Evolutionary conservation across 495 filamentous ascomycete species (phyloP).

Genomic region (Tetracladium marchalianum): DNA sequence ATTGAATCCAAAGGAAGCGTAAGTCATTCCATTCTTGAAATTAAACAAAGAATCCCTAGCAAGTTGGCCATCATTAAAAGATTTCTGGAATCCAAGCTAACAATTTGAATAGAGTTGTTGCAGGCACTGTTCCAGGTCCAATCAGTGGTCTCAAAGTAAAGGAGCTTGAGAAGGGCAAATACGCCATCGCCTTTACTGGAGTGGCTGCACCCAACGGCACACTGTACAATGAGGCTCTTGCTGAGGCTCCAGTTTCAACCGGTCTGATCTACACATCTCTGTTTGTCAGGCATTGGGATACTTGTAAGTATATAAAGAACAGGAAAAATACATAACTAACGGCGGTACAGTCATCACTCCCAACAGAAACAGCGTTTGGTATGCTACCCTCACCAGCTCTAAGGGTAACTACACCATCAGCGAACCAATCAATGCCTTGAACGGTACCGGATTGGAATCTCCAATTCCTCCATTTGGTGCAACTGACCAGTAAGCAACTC

Average conservation of each 20-base stretch:
- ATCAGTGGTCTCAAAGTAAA: constrained; percentile 66
- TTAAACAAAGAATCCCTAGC: not conserved
- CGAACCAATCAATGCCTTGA: constrained; percentile 47
- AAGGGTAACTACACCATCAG: constrained; percentile 27
- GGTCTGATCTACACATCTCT: constrained; percentile 57
- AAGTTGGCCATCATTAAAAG: not conserved
- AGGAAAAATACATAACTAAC: not conserved
- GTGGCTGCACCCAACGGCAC: constrained; percentile 48
- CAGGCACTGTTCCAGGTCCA: constrained; percentile 50
- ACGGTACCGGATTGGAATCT: constrained; percentile 19
- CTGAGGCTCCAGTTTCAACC: constrained; percentile 39
- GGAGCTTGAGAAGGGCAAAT: constrained; percentile 42
- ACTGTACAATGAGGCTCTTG: constrained; percentile 46
- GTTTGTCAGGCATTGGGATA: constrained; percentile 69
- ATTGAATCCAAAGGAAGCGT: constrained; percentile 32
- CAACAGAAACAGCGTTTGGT: constrained; percentile 55
- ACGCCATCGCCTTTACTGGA: constrained; percentile 59
- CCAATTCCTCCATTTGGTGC: constrained; percentile 47
- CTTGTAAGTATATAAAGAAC: constrained; percentile 20
- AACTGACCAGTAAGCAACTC: constrained; percentile 21
- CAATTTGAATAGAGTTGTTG: constrained; percentile 15
- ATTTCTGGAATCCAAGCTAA: not conserved
- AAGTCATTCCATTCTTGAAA: not conserved
- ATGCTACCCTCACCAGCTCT: constrained; percentile 55
- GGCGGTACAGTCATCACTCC: constrained; percentile 23